Percentiles rank a stretch among this genome's conserved stretches.
phyloP scores from a whole-genome alignment of 106 monocot species.

The Allium fistulosum region DNA sequence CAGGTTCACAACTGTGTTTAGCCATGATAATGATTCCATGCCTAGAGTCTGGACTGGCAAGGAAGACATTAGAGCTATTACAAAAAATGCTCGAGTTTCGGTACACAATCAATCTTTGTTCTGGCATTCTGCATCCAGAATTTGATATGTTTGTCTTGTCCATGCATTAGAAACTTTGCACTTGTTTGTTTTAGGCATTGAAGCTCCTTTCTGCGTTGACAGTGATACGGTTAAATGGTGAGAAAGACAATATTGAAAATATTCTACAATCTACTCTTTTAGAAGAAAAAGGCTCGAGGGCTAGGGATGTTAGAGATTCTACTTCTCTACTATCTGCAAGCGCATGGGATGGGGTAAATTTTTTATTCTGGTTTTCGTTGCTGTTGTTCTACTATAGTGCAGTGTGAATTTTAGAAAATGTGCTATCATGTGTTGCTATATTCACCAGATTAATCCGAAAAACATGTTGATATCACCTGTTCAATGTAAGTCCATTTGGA shows the following conservation, averaged over 20 bases:
- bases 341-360: constrained; percentile 54
- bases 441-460: constrained; percentile 37
- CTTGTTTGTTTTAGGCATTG: constrained; percentile 38
- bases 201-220: constrained; percentile 56
- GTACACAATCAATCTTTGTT: constrained; percentile 13
- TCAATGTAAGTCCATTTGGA: constrained; percentile 74
- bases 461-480: constrained; percentile 59
- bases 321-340: constrained; percentile 53
- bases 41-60: constrained; percentile 87
- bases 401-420: background rate
- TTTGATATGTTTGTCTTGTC: too few relatives aligned
- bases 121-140: background rate
- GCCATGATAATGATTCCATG: constrained; percentile 69
- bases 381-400: background rate
- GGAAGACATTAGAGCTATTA: constrained; percentile 58
- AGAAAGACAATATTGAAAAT: constrained; percentile 46
- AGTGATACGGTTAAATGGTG: constrained; percentile 54
- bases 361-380: background rate
- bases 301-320: constrained; percentile 16
- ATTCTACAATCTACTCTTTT: constrained; percentile 42
- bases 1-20: constrained; percentile 70
- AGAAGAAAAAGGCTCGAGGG: constrained; percentile 18
- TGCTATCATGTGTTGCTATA: background rate
- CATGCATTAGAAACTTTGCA: too few relatives aligned
- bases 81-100: constrained; percentile 43